A percentile compares a stretch with the other conserved stretches of the same genome.
Conservation (phyloP, 305 asterid genomes). For the Andrographis paniculata region DNA sequence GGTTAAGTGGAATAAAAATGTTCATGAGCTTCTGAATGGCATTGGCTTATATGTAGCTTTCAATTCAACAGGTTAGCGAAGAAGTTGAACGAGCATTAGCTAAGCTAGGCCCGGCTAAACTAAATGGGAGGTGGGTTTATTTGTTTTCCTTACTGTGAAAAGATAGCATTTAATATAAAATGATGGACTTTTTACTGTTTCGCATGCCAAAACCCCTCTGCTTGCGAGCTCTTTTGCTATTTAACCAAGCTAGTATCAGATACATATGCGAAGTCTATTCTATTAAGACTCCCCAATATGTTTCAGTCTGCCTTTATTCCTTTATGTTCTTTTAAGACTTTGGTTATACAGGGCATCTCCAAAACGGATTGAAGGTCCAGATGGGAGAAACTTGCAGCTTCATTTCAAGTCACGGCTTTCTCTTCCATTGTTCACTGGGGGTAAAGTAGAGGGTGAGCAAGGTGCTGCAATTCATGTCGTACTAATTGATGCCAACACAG, state of each 20-base stretch:
- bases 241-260: background rate
- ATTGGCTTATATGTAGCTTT: too few relatives aligned
- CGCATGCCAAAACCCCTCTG: background rate
- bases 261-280: background rate
- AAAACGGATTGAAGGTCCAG: conserved; percentile 64
- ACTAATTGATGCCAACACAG: conserved; percentile 43
- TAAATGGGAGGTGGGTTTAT: background rate
- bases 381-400: conserved; percentile 73
- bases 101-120: background rate
- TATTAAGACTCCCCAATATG: background rate
- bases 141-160: background rate
- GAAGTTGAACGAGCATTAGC: too few relatives aligned
- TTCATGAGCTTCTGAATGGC: too few relatives aligned
- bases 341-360: conserved; percentile 57
- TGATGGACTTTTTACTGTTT: background rate
- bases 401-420: conserved; percentile 63
- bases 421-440: conserved; percentile 77
- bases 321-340: conserved; percentile 14
- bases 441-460: conserved; percentile 87
- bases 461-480: conserved; percentile 76
- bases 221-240: background rate
- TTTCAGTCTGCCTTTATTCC: conserved; percentile 4
- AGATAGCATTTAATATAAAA: background rate
- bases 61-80: too few relatives aligned
- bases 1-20: too few relatives aligned